Base-by-base conservation (phyloP, 164 flowering plant genomes). In the Taxillus chinensis region DNA sequence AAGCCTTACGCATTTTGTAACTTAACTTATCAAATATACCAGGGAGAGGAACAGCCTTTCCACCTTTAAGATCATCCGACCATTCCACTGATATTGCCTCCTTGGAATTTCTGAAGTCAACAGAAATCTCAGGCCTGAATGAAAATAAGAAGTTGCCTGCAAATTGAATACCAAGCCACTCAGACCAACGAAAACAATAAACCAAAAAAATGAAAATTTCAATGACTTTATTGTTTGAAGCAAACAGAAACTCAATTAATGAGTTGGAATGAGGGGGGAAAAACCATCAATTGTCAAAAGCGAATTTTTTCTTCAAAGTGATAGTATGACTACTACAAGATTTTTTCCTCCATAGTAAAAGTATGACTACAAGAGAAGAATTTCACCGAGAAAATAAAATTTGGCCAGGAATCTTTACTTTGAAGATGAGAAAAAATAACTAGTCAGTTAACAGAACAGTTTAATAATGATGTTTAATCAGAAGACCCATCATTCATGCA, bases 131-230 rank as follows among this genome's bases (percentile, higher is more conserved):
- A 51, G 99, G 99, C 73, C 91, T 82, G 67, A 90, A 82, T 43
- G 99, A 88, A 63, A 88, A 79, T 52, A 84, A 67, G 73, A 83
- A 90, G 69, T 90, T 90, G 15, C 99, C 99, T 93, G 87, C 83
- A 77, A 56, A 62, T 52, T 5, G 9, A 65, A 60, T 59, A 7
- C 59, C 38, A 48, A 57, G 60, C 27, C 37, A 49, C 10, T 49
- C 10, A 27, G 27, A 0, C 27, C 27, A 27, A 27, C 27, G 27
- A 27, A 27, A 27, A 27, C 27, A 27, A 27, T 27, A 27, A 27
- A 27, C 27, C 27, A 27, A 27, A 27, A 27, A 27, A 27, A 27
- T 27, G 27, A 27, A 27, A 27, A 27, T 27, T 27, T 27, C 27
- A 27, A 27, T 27, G 27, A 27, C 0, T 27, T 27, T 27, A 27